Base-by-base conservation (phyloP, 495 filamentous ascomycete genomes). In the Pyrenopolyporus hunteri region DNA sequence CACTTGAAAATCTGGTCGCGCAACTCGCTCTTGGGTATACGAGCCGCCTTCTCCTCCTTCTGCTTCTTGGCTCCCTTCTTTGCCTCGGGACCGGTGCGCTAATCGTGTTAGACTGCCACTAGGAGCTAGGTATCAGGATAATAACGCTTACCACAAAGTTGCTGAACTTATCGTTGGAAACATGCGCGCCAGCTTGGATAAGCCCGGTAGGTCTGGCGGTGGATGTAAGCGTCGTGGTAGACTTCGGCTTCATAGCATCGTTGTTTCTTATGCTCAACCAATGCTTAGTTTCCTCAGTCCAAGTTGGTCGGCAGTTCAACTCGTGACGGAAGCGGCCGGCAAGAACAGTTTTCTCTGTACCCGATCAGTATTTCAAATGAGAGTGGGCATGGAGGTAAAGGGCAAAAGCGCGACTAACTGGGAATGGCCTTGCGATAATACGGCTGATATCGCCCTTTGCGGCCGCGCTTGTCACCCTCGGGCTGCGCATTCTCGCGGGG, bases 21-120 rank as follows among this genome's bases (percentile, higher is more conserved):
- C 31, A 98, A 85, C 70, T 92, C 87, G 78, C 90, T 88, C 70
- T 89, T 84, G 5, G 91, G 86, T 78, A 97, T 90, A 70, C 94
- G 91, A 2, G 89, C 89, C 4, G 87, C 85, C 76, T 96, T 96
- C 77, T 90, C 88, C 46, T 89, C 84, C 70, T 86, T 86, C 64
- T 76, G 77, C 53, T 84, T 78, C 57, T 73, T 76, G 73, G 73
- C 80, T 70, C 69, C 75, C 56, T 73, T 80, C 72, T 74, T 78
- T 48, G 49, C 67, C 32, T 73, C 73, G 36, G 70, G 72, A 57
- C 29, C 69, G 48, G 70, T 82, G 51, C 63, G 45, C 50, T 67
- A 32, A 22, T 9, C 16, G 49, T 17, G 62, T 77, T 57, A 76
- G 73, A 66, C 45, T 55, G 43, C 13, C 55, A n/a, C n/a, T n/a